A percentile compares a stretch with the other conserved stretches of the same genome.
Evolutionary conservation across 2,329 filamentous ascomycete species (phyloP).

Genomic region (Talaromyces sp.): DNA sequence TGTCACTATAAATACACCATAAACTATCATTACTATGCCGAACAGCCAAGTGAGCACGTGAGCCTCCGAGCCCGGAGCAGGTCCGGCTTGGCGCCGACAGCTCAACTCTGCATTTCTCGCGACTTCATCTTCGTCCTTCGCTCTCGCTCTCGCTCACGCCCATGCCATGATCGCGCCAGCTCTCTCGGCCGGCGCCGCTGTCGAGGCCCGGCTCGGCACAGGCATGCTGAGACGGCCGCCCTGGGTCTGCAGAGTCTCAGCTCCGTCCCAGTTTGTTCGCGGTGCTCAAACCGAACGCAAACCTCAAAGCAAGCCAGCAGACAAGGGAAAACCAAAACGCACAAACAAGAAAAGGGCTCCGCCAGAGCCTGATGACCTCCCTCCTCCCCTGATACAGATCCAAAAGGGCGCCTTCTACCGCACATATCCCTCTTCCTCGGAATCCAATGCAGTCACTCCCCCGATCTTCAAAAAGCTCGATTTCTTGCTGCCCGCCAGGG

Average conservation of each 20-base stretch:
- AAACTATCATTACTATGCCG: no score
- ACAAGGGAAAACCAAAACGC: neutral
- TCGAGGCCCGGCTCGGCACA: constrained; percentile 10
- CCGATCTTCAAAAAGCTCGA: constrained; percentile 67
- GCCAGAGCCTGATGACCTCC: neutral
- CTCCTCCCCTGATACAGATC: constrained; percentile 62
- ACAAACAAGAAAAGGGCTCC: neutral
- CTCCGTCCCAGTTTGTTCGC: constrained; percentile 12
- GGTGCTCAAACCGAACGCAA: neutral
- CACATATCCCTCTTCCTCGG: constrained; percentile 56
- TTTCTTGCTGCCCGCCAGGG: constrained; percentile 61
- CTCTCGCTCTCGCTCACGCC: neutral
- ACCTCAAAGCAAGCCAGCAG: constrained; percentile 9
- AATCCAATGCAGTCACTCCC: constrained; percentile 55
- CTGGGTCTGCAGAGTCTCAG: constrained; percentile 10
- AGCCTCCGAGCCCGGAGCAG: neutral
- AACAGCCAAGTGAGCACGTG: neutral
- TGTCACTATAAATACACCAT: no score
- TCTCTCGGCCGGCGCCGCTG: neutral
- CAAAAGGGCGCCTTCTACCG: constrained; percentile 78
- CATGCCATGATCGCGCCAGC: neutral
- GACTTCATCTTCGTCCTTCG: neutral
- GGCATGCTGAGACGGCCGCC: constrained; percentile 25
- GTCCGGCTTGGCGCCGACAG: neutral
- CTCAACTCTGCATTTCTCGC: neutral